phyloP scores from a whole-genome alignment of 768 basidiomycete genomes.

The Jaapia argillacea region DNA sequence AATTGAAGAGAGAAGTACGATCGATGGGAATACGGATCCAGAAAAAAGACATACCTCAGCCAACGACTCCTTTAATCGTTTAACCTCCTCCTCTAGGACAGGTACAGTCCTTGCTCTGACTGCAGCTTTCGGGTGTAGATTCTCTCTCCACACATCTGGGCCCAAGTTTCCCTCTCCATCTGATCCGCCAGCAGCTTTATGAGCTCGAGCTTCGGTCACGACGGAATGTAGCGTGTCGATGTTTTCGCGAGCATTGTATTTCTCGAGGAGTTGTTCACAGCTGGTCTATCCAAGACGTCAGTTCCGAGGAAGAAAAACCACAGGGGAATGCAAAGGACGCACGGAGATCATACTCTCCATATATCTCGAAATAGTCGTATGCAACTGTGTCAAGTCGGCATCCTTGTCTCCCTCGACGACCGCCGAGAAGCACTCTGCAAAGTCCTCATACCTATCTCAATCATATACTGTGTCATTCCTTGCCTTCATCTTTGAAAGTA shows the following conservation, averaged over 20 bases:
- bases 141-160: constrained; percentile 59
- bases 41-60: constrained; percentile 19
- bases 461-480: background rate
- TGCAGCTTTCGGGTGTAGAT: constrained; percentile 52
- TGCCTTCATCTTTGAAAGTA: background rate
- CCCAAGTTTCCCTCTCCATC: constrained; percentile 18
- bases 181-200: constrained; percentile 32
- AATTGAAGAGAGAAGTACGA: too few species aligned
- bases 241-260: constrained; percentile 57
- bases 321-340: constrained; percentile 1
- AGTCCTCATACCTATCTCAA: constrained; percentile 42
- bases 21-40: too few species aligned
- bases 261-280: constrained; percentile 58
- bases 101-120: constrained; percentile 57
- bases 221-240: constrained; percentile 63
- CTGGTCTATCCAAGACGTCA: constrained; percentile 33
- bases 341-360: constrained; percentile 54
- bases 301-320: background rate
- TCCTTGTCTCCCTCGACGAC: constrained; percentile 27
- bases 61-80: constrained; percentile 26
- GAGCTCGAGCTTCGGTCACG: constrained; percentile 54
- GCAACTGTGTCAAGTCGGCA: constrained; percentile 19
- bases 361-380: constrained; percentile 54
- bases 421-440: constrained; percentile 27
- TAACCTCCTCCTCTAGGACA: constrained; percentile 34